phyloP scores from a whole-genome alignment of 495 filamentous ascomycete genomes.

The Aspergillus carlsbadensis region DNA sequence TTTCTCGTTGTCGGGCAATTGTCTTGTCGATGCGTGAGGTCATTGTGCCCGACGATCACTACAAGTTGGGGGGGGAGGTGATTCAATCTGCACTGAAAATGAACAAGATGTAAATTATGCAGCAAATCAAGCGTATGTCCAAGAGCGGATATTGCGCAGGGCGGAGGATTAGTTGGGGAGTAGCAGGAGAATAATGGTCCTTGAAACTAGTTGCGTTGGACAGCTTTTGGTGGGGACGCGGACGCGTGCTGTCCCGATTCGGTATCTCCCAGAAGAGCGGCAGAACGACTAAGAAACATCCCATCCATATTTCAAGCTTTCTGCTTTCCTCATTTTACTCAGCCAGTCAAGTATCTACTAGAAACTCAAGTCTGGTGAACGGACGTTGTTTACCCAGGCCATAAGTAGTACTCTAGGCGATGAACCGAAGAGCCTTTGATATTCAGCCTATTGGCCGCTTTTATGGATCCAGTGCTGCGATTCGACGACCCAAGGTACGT shows the following conservation, averaged over 20 bases:
- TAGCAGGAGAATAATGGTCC: background rate
- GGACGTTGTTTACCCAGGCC: background rate
- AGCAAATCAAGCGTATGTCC: background rate
- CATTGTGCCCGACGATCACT: slow-evolving; percentile 35
- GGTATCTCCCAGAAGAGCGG: slow-evolving; percentile 13
- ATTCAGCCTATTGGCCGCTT: slow-evolving; percentile 65
- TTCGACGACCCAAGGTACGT: slow-evolving; percentile 67
- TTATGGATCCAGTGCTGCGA: slow-evolving; percentile 56
- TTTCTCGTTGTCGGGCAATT: slow-evolving; percentile 67
- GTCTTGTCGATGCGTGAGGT: slow-evolving; percentile 71
- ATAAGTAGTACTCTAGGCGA: slow-evolving; percentile 10
- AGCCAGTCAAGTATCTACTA: no score
- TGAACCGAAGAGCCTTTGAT: slow-evolving; percentile 49
- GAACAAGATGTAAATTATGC: background rate
- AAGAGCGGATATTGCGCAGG: background rate
- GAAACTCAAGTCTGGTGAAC: no score
- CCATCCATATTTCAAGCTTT: background rate
- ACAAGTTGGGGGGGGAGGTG: background rate
- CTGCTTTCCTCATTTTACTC: background rate
- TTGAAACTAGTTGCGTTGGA: slow-evolving; percentile 6
- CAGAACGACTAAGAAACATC: background rate
- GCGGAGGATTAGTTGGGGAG: background rate
- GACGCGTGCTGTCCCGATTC: slow-evolving; percentile 3
- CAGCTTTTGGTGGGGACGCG: slow-evolving; percentile 16
- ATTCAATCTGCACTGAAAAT: background rate